phyloP scores from a whole-genome alignment of 192 early-diverging fungal species.

The Glomus cerebriforme region DNA sequence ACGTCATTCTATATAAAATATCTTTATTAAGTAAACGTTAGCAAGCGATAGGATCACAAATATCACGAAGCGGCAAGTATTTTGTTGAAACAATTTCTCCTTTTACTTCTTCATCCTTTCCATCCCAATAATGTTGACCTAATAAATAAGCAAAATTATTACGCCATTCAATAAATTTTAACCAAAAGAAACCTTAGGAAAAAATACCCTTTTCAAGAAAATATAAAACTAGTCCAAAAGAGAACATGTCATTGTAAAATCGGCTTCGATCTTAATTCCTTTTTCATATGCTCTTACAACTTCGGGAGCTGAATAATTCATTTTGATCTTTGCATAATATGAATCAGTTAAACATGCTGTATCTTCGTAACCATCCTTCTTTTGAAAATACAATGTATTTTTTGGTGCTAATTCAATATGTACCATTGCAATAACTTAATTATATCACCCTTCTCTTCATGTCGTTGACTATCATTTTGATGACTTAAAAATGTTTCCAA shows the following conservation, averaged over 20 bases:
- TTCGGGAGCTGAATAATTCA: neutral
- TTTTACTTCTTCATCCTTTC: neutral
- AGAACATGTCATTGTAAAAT: slow-evolving; percentile 5
- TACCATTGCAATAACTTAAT: neutral
- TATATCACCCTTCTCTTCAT: neutral
- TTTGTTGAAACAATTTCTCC: neutral
- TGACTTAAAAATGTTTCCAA: neutral
- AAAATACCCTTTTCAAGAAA: slow-evolving; percentile 2
- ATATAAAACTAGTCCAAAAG: slow-evolving; percentile 7
- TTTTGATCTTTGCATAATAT: neutral
- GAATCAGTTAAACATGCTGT: neutral
- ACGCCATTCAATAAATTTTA: neutral
- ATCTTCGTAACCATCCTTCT: neutral
- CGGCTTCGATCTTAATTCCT: neutral
- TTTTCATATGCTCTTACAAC: neutral
- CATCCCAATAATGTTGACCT: neutral
- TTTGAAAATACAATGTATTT: slow-evolving; percentile 12
- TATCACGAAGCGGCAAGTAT: neutral
- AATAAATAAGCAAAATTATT: neutral
- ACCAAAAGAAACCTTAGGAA: too few relatives aligned
- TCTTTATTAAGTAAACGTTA: neutral
- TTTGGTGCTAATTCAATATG: neutral
- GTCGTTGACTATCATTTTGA: neutral
- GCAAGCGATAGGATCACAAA: neutral
- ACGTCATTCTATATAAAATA: neutral